Percentiles rank a stretch among this genome's conserved stretches.
These are phyloP conservation scores for Cerrena zonata DNA, from an alignment of 1,284 basidiomycete genomes.

Conservation along the genomic window DNA sequence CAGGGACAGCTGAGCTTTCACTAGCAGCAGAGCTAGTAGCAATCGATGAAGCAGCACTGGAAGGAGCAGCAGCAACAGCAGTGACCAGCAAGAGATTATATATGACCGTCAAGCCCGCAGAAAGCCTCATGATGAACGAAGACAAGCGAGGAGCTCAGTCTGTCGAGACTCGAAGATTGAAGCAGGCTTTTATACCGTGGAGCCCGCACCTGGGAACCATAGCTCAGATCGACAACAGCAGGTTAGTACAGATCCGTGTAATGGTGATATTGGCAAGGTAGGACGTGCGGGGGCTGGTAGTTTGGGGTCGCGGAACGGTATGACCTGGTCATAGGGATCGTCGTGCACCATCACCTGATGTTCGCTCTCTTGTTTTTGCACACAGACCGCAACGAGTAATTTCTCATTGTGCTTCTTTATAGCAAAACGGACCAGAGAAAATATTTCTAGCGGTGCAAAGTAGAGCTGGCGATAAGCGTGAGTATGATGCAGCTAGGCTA, in stretches of 20 bases:
- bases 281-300: slow-evolving; percentile 6
- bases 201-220: background rate
- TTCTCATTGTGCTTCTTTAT: no score
- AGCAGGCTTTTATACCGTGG: slow-evolving; percentile 3
- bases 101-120: slow-evolving; percentile 7
- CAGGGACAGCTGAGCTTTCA: background rate
- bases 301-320: background rate
- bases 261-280: slow-evolving; percentile 2
- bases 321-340: slow-evolving; percentile 1
- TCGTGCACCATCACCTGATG: slow-evolving; percentile 4
- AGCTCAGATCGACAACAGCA: background rate
- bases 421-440: no score
- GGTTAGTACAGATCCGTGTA: background rate
- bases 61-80: slow-evolving; percentile 5
- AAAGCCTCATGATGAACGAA: slow-evolving; percentile 12
- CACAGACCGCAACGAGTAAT: no score
- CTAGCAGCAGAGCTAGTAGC: slow-evolving; percentile 3
- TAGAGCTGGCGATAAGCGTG: no score
- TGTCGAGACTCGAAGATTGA: background rate
- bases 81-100: slow-evolving; percentile 6
- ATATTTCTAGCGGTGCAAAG: no score
- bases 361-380: background rate
- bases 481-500: no score
- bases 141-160: background rate
- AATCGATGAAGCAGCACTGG: background rate